Conservation (phyloP, 176 grass and related monocot species). For the Carex cristatella region DNA sequence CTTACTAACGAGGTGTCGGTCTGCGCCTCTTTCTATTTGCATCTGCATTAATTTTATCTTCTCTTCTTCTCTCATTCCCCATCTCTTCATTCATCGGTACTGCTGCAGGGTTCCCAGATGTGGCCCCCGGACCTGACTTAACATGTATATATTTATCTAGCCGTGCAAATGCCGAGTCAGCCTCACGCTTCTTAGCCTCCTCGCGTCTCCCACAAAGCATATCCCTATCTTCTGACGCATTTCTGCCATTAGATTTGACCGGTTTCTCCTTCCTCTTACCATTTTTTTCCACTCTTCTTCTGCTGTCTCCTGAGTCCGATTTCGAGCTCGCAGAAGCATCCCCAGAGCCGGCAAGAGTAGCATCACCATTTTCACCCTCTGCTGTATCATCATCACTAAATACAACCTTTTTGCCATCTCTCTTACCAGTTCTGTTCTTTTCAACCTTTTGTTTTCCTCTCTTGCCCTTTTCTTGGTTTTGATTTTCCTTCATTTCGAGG, state of each 20-base stretch:
- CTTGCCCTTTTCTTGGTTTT: background rate
- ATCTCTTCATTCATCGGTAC: background rate
- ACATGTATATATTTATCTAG: slow-evolving; percentile 11
- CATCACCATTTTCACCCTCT: slow-evolving; percentile 4
- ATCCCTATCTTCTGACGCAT: background rate
- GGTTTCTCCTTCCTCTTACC: background rate
- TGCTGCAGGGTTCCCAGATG: background rate
- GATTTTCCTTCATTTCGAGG: background rate
- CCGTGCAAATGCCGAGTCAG: background rate
- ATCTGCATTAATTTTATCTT: background rate
- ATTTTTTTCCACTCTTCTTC: background rate
- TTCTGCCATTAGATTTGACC: background rate
- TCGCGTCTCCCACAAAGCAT: background rate
- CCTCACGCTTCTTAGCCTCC: background rate
- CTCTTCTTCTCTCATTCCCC: slow-evolving; percentile 4
- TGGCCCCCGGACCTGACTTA: background rate
- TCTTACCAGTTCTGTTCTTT: background rate
- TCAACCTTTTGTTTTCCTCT: background rate
- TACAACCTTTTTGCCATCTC: background rate
- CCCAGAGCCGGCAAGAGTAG: background rate
- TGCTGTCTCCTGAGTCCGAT: background rate
- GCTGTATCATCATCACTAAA: background rate
- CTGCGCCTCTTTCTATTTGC: background rate
- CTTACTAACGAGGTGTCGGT: slow-evolving; percentile 20
- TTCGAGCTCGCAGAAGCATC: slow-evolving; percentile 4